Conservation (phyloP, 176 grass and related monocot species). For the Eleusine indica region DNA sequence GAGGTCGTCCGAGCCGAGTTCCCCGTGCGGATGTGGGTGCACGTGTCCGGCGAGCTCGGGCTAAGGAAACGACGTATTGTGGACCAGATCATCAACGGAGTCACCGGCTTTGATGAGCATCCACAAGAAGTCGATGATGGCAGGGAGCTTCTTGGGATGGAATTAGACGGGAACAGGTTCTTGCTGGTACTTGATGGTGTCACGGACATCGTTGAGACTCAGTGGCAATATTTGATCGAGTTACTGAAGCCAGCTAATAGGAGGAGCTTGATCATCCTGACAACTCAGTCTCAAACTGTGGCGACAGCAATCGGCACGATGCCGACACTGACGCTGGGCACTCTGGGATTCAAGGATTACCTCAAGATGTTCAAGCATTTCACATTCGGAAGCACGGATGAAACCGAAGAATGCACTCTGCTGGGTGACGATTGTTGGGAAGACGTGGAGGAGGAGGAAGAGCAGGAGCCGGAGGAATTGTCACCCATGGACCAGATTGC, state of each 20-base stretch:
- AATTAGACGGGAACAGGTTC: slow-evolving; percentile 33
- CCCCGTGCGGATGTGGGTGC: slow-evolving; percentile 40
- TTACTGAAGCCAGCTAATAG: slow-evolving; percentile 19
- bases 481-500: slow-evolving; percentile 33
- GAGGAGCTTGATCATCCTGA: slow-evolving; percentile 50
- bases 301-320: slow-evolving; percentile 2
- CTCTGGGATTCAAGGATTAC: slow-evolving; percentile 26
- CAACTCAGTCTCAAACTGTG: slow-evolving; percentile 28
- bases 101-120: not conserved
- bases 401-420: slow-evolving; percentile 31
- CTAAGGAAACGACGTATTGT: not conserved
- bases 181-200: slow-evolving; percentile 39
- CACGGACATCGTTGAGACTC: not conserved
- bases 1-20: slow-evolving; percentile 34
- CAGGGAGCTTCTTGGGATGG: slow-evolving; percentile 9
- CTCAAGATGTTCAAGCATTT: slow-evolving; percentile 50
- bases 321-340: not conserved
- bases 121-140: not conserved
- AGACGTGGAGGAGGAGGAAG: not conserved
- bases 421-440: slow-evolving; percentile 44
- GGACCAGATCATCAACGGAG: slow-evolving; percentile 30
- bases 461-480: slow-evolving; percentile 1
- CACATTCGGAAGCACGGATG: slow-evolving; percentile 19
- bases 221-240: slow-evolving; percentile 38
- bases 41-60: slow-evolving; percentile 16